Evolutionary conservation across 2,329 filamentous ascomycete genomes (phyloP), one percentile per base, ranked within the genome.

Genomic region (Diplodia mutila): DNA sequence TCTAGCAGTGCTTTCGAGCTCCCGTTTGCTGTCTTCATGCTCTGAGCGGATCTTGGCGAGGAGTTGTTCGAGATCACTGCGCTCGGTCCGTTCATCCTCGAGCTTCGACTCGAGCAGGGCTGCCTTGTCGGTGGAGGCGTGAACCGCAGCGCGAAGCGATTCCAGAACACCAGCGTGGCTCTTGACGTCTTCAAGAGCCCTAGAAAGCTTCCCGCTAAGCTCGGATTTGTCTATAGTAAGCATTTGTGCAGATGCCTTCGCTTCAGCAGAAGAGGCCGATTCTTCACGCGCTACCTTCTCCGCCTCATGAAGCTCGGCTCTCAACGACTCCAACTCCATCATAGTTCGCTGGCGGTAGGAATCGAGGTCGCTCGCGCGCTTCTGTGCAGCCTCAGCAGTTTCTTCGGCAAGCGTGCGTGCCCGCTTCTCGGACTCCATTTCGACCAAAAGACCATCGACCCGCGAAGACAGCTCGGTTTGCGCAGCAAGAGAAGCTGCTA

Each of bases 211-310:
- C 39, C 83, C 82, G 65, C 86, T 85, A 16, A 97, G 79, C 70
- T 96, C 92, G 3, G 90, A 87, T 78, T 95, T 97, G 76, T 98
- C 94, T n/a, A 96, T 86, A 66, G 86, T 85, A n/a, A 97, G 82
- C 68, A 97, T 82, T 72, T 92, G 89, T 51, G 91, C 82, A 48
- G 90, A 85, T 0, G 93, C 88, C 66, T 91, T 84, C 1, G 94
- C 90, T 77, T 97, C 93, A 0, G 92, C 86, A 46, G 89, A 88
- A 32, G 88, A 83, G n/a, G 93, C 87, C 0, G 92, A 88, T 71
- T 97, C 91, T 72, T 98, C 92, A 68, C 95, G 87, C 25, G 91
- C 89, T 67, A 90, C 87, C 37, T 89, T 90, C 75, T 97, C 91
- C 1, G 88, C 85, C 72, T 91, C 85, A 75, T 98, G 93, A 42